Conservation (phyloP, 2,329 filamentous ascomycete genomes). For the Aspergillus quadrilineatus region DNA sequence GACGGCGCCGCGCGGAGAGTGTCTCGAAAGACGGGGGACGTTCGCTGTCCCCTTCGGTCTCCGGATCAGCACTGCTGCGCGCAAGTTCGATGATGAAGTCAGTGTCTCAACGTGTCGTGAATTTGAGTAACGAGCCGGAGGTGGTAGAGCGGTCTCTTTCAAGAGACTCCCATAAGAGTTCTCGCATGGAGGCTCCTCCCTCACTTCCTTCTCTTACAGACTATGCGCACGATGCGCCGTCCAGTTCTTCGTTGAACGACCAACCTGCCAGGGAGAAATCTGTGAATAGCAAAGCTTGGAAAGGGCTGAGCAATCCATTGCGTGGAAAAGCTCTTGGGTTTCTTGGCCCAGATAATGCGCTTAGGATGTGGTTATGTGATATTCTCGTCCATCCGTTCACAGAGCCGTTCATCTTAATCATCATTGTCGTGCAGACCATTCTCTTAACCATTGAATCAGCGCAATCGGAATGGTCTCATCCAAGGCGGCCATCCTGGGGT, state of each 20-base stretch:
- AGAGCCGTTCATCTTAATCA: constrained; percentile 78
- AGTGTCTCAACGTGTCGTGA: constrained; percentile 97
- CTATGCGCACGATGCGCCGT: constrained; percentile 46
- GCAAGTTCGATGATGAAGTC: constrained; percentile 75
- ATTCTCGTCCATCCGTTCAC: constrained; percentile 81
- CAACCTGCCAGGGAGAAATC: constrained; percentile 39
- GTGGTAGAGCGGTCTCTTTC: constrained; percentile 70
- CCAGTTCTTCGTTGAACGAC: constrained; percentile 31
- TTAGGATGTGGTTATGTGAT: constrained; percentile 76
- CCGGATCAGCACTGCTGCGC: constrained; percentile 62
- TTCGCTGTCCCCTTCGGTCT: constrained; percentile 63
- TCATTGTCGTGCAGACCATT: constrained; percentile 86
- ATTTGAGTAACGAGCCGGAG: constrained; percentile 90
- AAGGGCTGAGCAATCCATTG: constrained; percentile 66
- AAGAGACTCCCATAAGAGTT: constrained; percentile 51
- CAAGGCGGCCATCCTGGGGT: constrained; percentile 66
- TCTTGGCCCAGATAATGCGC: constrained; percentile 72
- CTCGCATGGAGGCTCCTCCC: constrained; percentile 54
- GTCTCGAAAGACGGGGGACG: constrained; percentile 41
- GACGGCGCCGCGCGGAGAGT: constrained; percentile 58
- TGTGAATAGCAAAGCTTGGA: constrained; percentile 44
- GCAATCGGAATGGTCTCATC: constrained; percentile 64
- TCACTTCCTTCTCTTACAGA: constrained; percentile 49
- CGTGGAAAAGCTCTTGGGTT: constrained; percentile 83
- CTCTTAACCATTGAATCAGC: constrained; percentile 83